Evolutionary conservation across 495 filamentous ascomycete species (phyloP).

Genomic region (Penicillium macrosclerotiorum): DNA sequence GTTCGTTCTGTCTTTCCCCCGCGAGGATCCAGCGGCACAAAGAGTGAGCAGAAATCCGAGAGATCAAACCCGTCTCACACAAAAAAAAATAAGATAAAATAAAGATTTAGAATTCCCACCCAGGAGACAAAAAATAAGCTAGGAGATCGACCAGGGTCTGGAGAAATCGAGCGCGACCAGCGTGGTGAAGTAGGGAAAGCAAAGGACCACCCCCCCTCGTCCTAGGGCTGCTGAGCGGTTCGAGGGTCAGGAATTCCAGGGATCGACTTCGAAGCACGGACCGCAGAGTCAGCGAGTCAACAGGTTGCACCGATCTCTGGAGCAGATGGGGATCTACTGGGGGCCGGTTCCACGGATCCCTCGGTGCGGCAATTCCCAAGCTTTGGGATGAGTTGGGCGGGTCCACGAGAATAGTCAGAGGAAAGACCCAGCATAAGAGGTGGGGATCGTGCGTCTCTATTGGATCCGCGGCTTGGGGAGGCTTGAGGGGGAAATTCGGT

Average conservation of each 20-base stretch:
- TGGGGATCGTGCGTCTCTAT: too few species aligned
- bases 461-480: too few species aligned
- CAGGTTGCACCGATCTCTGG: conserved; percentile 33
- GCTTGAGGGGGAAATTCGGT: too few species aligned
- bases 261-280: conserved; percentile 43
- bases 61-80: too few species aligned
- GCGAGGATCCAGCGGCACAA: too few species aligned
- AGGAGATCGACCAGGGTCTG: conserved; percentile 36
- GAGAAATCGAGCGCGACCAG: conserved; percentile 25
- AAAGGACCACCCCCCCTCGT: conserved; percentile 32
- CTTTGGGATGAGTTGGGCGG: conserved; percentile 10
- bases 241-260: conserved; percentile 29
- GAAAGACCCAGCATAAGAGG: too few species aligned
- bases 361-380: conserved; percentile 33
- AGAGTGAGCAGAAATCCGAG: too few species aligned
- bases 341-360: conserved; percentile 32
- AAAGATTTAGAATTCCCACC: too few species aligned
- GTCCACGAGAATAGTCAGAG: too few species aligned
- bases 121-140: conserved; percentile 29
- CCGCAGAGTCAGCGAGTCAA: conserved; percentile 29
- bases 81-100: too few species aligned
- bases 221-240: too few species aligned
- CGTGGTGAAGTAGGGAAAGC: conserved; percentile 34
- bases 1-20: too few species aligned
- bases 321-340: conserved; percentile 30